Conservation (phyloP, 306 rosid species). For the Dryas octopetala region DNA sequence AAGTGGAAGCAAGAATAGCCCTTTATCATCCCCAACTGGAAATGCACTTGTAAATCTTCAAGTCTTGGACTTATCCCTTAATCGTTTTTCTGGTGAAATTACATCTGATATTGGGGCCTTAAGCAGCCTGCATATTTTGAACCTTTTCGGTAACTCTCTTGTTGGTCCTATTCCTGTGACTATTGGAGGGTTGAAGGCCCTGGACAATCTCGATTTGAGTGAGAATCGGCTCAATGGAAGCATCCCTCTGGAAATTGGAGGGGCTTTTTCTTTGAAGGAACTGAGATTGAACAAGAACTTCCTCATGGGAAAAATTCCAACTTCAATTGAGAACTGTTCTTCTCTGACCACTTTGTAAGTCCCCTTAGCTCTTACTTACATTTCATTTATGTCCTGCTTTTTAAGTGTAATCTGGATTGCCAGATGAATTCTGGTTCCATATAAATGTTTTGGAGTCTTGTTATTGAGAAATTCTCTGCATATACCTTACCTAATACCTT, state of each 20-base stretch:
- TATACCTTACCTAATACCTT: not conserved
- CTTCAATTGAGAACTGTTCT: slow-evolving; percentile 69
- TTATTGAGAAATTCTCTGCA: slow-evolving; percentile 11
- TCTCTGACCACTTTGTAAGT: slow-evolving; percentile 80
- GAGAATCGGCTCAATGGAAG: slow-evolving; percentile 69
- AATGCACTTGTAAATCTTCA: slow-evolving; percentile 58
- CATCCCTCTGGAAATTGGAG: slow-evolving; percentile 71
- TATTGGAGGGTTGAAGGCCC: slow-evolving; percentile 59
- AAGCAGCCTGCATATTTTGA: slow-evolving; percentile 63
- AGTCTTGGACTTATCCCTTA: slow-evolving; percentile 74
- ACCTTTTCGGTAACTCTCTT: slow-evolving; percentile 69
- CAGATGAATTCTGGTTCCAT: not conserved
- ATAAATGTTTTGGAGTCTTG: slow-evolving; percentile 7
- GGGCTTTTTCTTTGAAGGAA: slow-evolving; percentile 60
- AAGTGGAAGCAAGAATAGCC: slow-evolving; percentile 26
- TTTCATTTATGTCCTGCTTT: slow-evolving; percentile 11
- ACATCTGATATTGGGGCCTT: slow-evolving; percentile 51
- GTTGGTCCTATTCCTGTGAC: slow-evolving; percentile 64
- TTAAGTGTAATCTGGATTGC: not conserved
- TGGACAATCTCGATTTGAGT: slow-evolving; percentile 71
- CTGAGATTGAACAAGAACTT: slow-evolving; percentile 67
- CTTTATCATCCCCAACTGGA: slow-evolving; percentile 34
- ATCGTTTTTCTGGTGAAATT: slow-evolving; percentile 72
- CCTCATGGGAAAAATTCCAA: slow-evolving; percentile 64
- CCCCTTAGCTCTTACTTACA: slow-evolving; percentile 20